These are phyloP conservation scores for Aureobasidium melanogenum DNA, from an alignment of 2,329 filamentous ascomycete species.

Conservation along the genomic window DNA sequence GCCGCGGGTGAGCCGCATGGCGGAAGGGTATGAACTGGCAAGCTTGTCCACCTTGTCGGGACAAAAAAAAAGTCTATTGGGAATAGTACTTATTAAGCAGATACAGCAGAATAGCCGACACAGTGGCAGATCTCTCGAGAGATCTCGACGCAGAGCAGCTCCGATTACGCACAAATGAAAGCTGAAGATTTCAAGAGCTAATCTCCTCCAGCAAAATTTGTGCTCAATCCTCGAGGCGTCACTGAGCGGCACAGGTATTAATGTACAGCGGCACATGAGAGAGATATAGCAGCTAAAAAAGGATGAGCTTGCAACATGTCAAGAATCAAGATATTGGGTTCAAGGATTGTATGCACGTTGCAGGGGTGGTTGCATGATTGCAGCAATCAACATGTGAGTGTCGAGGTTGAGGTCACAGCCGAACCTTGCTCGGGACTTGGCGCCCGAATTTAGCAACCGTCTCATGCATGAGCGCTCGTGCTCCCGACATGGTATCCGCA, in stretches of 20 bases:
- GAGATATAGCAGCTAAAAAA: background rate
- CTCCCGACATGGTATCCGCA: background rate
- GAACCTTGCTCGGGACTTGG: background rate
- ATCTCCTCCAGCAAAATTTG: background rate
- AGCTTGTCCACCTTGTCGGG: slow-evolving; percentile 1
- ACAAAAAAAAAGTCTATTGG: background rate
- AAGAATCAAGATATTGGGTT: background rate
- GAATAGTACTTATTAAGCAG: background rate
- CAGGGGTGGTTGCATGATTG: background rate
- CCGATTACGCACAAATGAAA: background rate
- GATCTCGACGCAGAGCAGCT: background rate
- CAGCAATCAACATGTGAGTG: background rate
- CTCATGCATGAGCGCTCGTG: background rate
- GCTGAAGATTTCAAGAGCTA: slow-evolving; percentile 4
- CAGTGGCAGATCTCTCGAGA: background rate
- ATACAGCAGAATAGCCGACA: background rate
- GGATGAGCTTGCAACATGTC: background rate
- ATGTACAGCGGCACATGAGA: background rate
- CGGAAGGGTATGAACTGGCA: background rate
- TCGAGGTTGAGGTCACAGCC: slow-evolving; percentile 10
- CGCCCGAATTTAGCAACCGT: background rate
- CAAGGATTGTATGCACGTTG: slow-evolving; percentile 10
- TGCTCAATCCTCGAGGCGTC: background rate
- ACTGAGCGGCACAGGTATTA: background rate
- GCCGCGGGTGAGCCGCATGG: slow-evolving; percentile 2